Percentiles rank a stretch among this genome's conserved stretches.
phyloP scores from a whole-genome alignment of 768 basidiomycete species.

The Gelatoporia subvermispora region DNA sequence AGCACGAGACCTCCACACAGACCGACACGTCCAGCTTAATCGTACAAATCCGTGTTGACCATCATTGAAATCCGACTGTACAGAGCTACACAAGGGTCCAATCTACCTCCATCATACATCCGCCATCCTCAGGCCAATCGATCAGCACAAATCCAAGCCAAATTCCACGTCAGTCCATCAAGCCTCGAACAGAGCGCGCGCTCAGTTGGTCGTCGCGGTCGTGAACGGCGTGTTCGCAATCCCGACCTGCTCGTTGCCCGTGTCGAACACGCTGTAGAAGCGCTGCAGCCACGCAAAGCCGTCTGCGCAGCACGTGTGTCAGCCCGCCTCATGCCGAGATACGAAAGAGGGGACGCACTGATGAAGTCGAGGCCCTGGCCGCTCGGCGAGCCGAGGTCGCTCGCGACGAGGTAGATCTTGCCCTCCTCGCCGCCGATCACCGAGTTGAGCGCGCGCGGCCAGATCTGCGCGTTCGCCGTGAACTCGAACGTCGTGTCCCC shows the following conservation, averaged over 20 bases:
- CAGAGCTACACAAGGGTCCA: no score
- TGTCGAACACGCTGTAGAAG: slow-evolving; percentile 46
- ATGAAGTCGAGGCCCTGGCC: slow-evolving; percentile 65
- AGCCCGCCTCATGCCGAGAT: background rate
- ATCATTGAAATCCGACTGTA: no score
- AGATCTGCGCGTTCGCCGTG: slow-evolving; percentile 63
- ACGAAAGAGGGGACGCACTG: slow-evolving; percentile 31
- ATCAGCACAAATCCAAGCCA: no score
- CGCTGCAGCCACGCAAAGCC: slow-evolving; percentile 57
- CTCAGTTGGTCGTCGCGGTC: slow-evolving; percentile 27
- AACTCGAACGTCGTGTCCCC: slow-evolving; percentile 49
- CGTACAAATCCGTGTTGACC: no score
- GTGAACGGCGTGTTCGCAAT: slow-evolving; percentile 31
- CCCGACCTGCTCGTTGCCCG: slow-evolving; percentile 28
- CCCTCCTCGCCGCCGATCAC: slow-evolving; percentile 47
- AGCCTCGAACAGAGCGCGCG: background rate
- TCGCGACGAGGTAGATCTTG: slow-evolving; percentile 53
- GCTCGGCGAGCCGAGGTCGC: slow-evolving; percentile 44
- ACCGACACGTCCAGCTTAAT: no score
- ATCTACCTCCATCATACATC: no score
- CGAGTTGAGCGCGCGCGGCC: slow-evolving; percentile 57
- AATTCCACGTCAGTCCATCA: background rate
- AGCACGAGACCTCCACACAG: no score
- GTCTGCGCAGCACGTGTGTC: slow-evolving; percentile 27
- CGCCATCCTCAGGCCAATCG: no score